A percentile compares a stretch with the other conserved stretches of the same genome.
phyloP scores from a whole-genome alignment of 2,329 filamentous ascomycete species.

The Malbranchea cinnamomea region DNA sequence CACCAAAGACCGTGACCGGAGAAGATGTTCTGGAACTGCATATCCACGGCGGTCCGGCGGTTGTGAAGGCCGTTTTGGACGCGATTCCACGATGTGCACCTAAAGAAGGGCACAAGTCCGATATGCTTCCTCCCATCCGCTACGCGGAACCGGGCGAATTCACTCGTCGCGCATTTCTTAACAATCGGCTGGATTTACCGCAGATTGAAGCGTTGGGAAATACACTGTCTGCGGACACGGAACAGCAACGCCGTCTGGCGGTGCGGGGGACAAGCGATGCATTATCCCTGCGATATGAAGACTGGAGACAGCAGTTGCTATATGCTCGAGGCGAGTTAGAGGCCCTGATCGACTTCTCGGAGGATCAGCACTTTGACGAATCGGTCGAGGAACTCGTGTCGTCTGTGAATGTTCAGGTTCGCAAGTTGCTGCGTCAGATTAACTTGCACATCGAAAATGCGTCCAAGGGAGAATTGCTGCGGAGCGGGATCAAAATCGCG shows the following conservation, averaged over 20 bases:
- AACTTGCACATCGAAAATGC: slow-evolving; percentile 59
- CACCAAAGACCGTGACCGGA: slow-evolving; percentile 71
- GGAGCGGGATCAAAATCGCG: slow-evolving; percentile 73
- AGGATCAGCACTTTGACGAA: slow-evolving; percentile 95
- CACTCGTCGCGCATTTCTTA: slow-evolving; percentile 79
- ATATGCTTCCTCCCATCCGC: slow-evolving; percentile 49
- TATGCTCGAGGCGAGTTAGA: slow-evolving; percentile 81
- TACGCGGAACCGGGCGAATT: slow-evolving; percentile 95
- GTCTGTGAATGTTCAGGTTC: slow-evolving; percentile 53
- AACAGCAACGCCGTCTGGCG: slow-evolving; percentile 79
- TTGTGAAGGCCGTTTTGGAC: slow-evolving; percentile 68
- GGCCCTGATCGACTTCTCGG: slow-evolving; percentile 90
- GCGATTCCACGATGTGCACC: slow-evolving; percentile 46
- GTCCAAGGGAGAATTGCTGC: slow-evolving; percentile 65
- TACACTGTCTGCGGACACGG: slow-evolving; percentile 55
- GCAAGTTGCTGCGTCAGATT: slow-evolving; percentile 47
- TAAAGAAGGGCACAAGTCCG: neutral
- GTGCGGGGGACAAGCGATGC: slow-evolving; percentile 59
- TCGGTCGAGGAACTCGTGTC: slow-evolving; percentile 55
- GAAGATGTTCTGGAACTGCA: slow-evolving; percentile 89
- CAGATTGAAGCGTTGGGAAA: slow-evolving; percentile 58
- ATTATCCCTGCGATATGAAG: slow-evolving; percentile 63
- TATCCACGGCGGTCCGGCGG: slow-evolving; percentile 81
- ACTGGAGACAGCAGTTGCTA: slow-evolving; percentile 63
- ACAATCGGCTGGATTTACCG: slow-evolving; percentile 68